Evolutionary conservation across 139 green algal genomes (phyloP), one percentile per base, ranked within the genome.

Genomic region (Tetradesmus obliquus): DNA sequence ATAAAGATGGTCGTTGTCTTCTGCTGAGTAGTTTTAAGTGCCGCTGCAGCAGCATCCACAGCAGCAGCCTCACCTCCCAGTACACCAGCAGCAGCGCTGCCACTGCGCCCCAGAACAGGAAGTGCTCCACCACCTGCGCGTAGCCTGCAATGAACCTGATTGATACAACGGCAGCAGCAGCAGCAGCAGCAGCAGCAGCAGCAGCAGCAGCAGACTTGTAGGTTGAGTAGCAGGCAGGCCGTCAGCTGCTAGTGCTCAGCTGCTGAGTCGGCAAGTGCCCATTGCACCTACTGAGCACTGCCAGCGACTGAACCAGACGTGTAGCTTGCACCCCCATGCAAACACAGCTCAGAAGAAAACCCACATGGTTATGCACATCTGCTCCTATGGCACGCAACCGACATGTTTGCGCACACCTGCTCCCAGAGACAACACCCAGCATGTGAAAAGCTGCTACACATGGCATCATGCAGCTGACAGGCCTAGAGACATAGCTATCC

Each of bases 61-160:
- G 32, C 32, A 45, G 32, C 32, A 45, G 32, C 32, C 0, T 45
- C 32, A 87, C 82, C 82, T 87, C 82, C 82, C 82, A 87, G 54
- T 87, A 87, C 2, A 71, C 7, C 19, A 87, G 53, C 82, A 87
- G 19, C 82, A 87, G 82, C 60, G 82, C 55, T 55, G 6, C 10
- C 82, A 55, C 58, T 22, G 82, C 32, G 1, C 82, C 82, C 82
- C 82, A 87, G 55, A 87, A 87, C 5, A 87, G 5, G 5, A 32
- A 87, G 82, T 1, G 54, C 55, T 87, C 60, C 15, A 87, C 55
- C 12, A 71, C 54, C 17, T 87, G 82, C n/a, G 82, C 82, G 19
- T 87, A 87, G 20, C 82, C 54, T 53, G 82, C 55, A 20, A 87
- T 87, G 82, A 87, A 87, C 82, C 82, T 87, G 82, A 19, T 20